phyloP scores from a whole-genome alignment of 2,329 filamentous ascomycete genomes.

The Cephalotrichum gorgonifer region DNA sequence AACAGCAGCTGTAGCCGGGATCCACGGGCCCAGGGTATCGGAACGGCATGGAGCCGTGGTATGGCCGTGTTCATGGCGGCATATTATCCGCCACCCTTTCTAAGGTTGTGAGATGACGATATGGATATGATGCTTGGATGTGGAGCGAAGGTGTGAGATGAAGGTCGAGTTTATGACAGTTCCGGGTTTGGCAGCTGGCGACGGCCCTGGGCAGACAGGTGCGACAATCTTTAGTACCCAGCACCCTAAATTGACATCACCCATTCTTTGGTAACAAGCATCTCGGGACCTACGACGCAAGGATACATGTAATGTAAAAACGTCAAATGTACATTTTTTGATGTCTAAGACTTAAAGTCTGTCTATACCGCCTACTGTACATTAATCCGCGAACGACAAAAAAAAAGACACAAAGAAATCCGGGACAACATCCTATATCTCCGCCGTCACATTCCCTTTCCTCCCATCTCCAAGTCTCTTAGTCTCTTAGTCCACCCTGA shows the following conservation, averaged over 20 bases:
- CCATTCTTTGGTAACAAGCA: no score
- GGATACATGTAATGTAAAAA: neutral
- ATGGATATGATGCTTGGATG: no score
- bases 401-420: neutral
- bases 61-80: neutral
- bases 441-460: neutral
- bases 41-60: neutral
- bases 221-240: no score
- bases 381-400: conserved; percentile 24
- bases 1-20: neutral
- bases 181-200: no score
- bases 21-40: neutral
- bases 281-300: neutral
- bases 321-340: neutral
- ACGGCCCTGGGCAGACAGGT: no score
- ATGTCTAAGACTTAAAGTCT: neutral
- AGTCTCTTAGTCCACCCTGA: conserved; percentile 62
- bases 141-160: no score
- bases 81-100: no score
- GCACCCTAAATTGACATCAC: no score
- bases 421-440: no score
- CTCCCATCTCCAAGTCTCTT: no score
- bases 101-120: no score
- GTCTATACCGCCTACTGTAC: conserved; percentile 6
- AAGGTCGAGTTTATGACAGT: no score